A percentile compares a stretch with the other conserved stretches of the same genome.
Conservation (phyloP, 108 stramenopile genomes). For the Cyclotella choctawhatcheeana region DNA sequence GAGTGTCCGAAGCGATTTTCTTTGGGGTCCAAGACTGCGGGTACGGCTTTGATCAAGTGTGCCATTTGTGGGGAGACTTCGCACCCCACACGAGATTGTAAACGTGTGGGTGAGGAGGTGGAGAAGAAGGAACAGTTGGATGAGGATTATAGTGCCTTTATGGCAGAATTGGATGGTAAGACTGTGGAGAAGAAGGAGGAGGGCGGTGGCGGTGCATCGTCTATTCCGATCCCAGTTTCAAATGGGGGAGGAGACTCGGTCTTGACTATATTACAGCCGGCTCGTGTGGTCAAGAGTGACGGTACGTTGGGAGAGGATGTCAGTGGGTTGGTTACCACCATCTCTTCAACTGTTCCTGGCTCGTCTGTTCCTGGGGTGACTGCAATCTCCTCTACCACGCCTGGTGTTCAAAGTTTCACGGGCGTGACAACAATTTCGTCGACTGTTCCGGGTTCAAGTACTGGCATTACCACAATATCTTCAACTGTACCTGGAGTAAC, state of each 20-base stretch:
- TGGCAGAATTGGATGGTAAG: slow-evolving; percentile 97
- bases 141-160: slow-evolving; percentile 93
- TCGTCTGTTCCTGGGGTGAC: slow-evolving; percentile 17
- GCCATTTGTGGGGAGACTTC: slow-evolving; percentile 98
- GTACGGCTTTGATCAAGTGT: slow-evolving; percentile 81
- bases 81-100: slow-evolving; percentile 98
- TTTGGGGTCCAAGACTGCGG: slow-evolving; percentile 29
- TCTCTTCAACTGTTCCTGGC: slow-evolving; percentile 18
- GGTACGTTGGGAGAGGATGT: slow-evolving; percentile 1
- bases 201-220: slow-evolving; percentile 2
- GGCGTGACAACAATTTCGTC: slow-evolving; percentile 15
- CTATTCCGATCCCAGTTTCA: slow-evolving; percentile 42
- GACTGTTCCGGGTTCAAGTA: slow-evolving; percentile 10
- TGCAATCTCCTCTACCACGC: slow-evolving; percentile 16
- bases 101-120: slow-evolving; percentile 17
- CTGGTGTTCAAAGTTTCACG: slow-evolving; percentile 4
- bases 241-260: slow-evolving; percentile 33
- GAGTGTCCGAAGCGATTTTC: slow-evolving; percentile 92
- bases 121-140: slow-evolving; percentile 78
- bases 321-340: slow-evolving; percentile 18
- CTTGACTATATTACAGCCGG: slow-evolving; percentile 45
- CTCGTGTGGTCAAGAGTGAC: slow-evolving; percentile 29
- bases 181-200: slow-evolving; percentile 5
- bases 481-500: slow-evolving; percentile 13
- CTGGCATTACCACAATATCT: slow-evolving; percentile 11